Base-by-base conservation (phyloP, 352 stramenopile species). In the Phytophthora cactorum region DNA sequence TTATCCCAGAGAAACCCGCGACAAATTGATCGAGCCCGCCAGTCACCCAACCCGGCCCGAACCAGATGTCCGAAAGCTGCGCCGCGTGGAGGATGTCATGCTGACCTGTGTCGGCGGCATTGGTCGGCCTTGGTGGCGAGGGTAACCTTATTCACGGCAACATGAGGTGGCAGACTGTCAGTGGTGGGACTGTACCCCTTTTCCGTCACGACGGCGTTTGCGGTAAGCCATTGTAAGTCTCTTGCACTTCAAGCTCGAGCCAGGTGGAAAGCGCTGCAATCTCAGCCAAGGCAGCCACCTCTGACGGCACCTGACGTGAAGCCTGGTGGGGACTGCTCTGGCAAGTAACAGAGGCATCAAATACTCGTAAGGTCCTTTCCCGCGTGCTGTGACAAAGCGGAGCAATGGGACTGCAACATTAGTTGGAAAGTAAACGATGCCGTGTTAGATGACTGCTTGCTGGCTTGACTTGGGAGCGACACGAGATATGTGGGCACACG, bases 21-120 rank as follows among this genome's bases (percentile, higher is more conserved):
- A 38, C 9, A 38, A 10, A 38, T 38, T 38, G 41, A 63, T 41
- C 25, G 12, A 55, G 49, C 51, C 44, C 53, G 31, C 12, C 32
- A 46, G 6, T 31, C 34, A 25, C 1, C 43, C 39, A 60, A 59
- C 45, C 52, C 52, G 59, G 43, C 41, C 59, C 59, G 32, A 71
- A 58, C 56, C 58, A 72, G 52, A 68, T 55, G 55, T 41, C 28
- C 25, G 14, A 39, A 51, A 52, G 34, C 50, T 50, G 51, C 44
- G 65, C 54, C 59, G 47, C 53, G 53, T 64, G 59, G 27, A 68
- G 59, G 27, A 68, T 72, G 65, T 72, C 65, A 72, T 46, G 52
- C 39, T 72, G 65, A 72, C 32, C 34, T 72, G 65, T 15, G 27
- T 63, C 52, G 31, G 55, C 41, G 45, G 65, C 65, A 72, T 72